Conservation (phyloP, 192 early-diverging fungal genomes). For the Coemansia sp. region DNA sequence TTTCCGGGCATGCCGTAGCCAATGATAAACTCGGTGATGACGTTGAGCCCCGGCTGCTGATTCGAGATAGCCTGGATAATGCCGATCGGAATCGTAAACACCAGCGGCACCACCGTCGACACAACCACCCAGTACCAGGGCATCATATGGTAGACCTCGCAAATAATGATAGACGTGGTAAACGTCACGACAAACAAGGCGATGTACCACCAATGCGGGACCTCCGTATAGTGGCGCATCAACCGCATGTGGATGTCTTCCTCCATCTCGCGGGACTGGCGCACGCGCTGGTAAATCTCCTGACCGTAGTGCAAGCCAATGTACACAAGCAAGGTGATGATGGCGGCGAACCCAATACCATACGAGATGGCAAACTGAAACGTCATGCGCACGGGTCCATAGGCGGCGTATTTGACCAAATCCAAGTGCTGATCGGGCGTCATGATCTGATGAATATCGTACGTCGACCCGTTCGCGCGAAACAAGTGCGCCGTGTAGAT, state of each 20-base stretch:
- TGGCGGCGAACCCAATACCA: constrained; percentile 64
- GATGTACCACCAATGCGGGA: constrained; percentile 78
- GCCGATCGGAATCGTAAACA: constrained; percentile 79
- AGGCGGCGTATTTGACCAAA: constrained; percentile 59
- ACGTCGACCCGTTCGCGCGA: constrained; percentile 56
- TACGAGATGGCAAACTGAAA: constrained; percentile 73
- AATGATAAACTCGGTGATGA: constrained; percentile 82
- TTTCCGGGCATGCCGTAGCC: constrained; percentile 80
- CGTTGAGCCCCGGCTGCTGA: constrained; percentile 72
- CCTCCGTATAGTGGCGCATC: constrained; percentile 72
- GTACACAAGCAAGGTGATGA: constrained; percentile 73
- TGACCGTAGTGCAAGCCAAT: constrained; percentile 64
- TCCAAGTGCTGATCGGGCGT: constrained; percentile 56
- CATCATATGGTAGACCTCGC: constrained; percentile 54
- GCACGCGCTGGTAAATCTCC: constrained; percentile 62
- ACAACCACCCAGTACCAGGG: constrained; percentile 74
- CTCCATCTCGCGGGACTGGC: constrained; percentile 58
- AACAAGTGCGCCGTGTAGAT: constrained; percentile 66
- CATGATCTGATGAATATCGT: constrained; percentile 61
- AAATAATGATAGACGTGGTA: constrained; percentile 33
- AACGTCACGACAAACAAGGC: constrained; percentile 42
- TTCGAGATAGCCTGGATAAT: constrained; percentile 80
- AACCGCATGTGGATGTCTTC: constrained; percentile 72
- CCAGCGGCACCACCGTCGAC: constrained; percentile 56
- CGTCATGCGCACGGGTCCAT: constrained; percentile 69